phyloP scores from a whole-genome alignment of 352 stramenopile species.

The Globisporangium apiculatum region DNA sequence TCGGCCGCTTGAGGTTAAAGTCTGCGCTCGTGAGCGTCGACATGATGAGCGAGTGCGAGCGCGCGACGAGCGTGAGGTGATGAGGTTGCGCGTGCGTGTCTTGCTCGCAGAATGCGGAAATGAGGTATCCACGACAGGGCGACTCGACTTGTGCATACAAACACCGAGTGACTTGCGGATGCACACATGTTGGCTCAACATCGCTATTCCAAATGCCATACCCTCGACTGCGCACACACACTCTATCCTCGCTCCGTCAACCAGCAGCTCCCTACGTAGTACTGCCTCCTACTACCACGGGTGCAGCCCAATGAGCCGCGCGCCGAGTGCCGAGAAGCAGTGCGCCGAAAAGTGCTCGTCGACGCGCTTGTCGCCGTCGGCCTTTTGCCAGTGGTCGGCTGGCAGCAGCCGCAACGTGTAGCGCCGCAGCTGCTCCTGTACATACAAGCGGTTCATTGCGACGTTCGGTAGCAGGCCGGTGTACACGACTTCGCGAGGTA shows the following conservation, averaged over 20 bases:
- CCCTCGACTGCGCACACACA: too few species aligned
- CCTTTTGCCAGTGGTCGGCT: constrained; percentile 75
- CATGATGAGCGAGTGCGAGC: constrained; percentile 22
- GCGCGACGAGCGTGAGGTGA: not conserved
- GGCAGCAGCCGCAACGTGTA: constrained; percentile 59
- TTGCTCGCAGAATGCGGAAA: not conserved
- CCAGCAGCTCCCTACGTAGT: too few species aligned
- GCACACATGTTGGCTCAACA: too few species aligned
- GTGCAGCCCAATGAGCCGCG: constrained; percentile 53
- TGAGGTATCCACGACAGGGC: not conserved
- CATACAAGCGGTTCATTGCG: constrained; percentile 65
- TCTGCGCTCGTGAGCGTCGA: constrained; percentile 81
- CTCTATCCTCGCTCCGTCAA: too few species aligned
- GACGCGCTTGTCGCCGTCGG: constrained; percentile 41
- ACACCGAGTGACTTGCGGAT: not conserved
- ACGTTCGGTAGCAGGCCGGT: constrained; percentile 75
- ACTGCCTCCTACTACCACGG: constrained; percentile 27
- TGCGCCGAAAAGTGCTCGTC: constrained; percentile 57
- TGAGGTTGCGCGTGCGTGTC: not conserved
- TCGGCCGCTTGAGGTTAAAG: constrained; percentile 78
- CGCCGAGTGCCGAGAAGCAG: constrained; percentile 54
- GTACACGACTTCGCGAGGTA: constrained; percentile 79
- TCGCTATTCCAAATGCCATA: too few species aligned
- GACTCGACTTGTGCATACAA: not conserved
- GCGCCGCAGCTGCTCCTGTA: constrained; percentile 59